Evolutionary conservation across 139 green algal genomes (phyloP).

Genomic region (Zygnema circumcarinatum): DNA sequence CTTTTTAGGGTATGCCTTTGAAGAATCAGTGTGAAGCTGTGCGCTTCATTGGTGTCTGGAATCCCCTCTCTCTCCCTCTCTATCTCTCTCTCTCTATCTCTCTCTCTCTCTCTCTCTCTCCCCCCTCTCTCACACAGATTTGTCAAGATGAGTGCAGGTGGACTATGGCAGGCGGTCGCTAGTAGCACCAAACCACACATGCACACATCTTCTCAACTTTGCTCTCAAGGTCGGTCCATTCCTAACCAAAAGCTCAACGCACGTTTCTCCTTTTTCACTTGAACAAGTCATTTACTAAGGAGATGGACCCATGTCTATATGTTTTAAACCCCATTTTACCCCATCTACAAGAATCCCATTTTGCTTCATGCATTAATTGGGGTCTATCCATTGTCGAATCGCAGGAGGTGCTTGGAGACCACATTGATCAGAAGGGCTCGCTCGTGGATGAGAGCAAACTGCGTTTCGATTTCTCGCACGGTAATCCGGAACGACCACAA

Average conservation of each 20-base stretch:
- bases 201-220: conserved; percentile 97
- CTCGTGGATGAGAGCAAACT: conserved; percentile 90
- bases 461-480: conserved; percentile 98
- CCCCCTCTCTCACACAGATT: no score
- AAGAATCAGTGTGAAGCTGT: no score
- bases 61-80: no score
- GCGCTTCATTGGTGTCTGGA: no score
- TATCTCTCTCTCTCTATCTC: no score
- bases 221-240: conserved; percentile 75
- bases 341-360: no score
- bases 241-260: no score
- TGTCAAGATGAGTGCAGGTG: no score
- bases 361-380: no score
- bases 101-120: no score
- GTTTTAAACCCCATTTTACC: no score
- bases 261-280: conserved; percentile 22
- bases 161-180: conserved; percentile 81
- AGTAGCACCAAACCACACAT: conserved; percentile 97
- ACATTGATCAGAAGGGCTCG: conserved; percentile 96
- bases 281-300: neutral
- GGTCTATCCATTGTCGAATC: conserved; percentile 8
- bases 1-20: no score
- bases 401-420: conserved; percentile 70
- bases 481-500: conserved; percentile 26
- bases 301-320: neutral